phyloP scores from a whole-genome alignment of 164 flowering plant genomes.

The Stephania japonica region DNA sequence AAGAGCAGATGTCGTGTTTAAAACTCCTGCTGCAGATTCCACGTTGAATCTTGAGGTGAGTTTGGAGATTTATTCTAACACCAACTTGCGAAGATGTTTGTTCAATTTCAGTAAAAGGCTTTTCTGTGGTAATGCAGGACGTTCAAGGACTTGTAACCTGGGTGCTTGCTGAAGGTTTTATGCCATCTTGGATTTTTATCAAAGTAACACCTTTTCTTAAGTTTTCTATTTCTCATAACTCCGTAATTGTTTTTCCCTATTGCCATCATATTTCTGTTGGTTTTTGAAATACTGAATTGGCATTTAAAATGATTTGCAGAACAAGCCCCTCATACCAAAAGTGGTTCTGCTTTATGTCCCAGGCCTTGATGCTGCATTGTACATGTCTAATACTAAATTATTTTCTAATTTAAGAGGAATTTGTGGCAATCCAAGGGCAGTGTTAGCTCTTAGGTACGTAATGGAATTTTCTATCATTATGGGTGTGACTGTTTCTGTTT shows the following conservation, averaged over 20 bases:
- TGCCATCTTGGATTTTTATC: constrained; percentile 94
- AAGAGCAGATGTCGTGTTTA: constrained; percentile 62
- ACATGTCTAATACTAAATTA: constrained; percentile 59
- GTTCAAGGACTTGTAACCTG: constrained; percentile 94
- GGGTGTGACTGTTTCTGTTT: not conserved
- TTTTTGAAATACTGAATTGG: constrained; percentile 1
- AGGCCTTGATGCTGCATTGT: constrained; percentile 93
- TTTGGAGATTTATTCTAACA: constrained; percentile 2
- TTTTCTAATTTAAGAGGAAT: constrained; percentile 52
- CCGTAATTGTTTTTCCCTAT: not conserved
- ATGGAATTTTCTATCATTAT: not conserved
- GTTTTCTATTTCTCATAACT: not conserved
- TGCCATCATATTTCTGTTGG: too few relatives aligned
- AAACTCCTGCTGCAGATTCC: constrained; percentile 51
- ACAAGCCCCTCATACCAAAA: constrained; percentile 90
- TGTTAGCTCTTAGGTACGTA: constrained; percentile 82
- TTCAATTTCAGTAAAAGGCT: not conserved
- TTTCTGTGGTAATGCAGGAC: constrained; percentile 49
- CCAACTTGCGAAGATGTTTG: not conserved
- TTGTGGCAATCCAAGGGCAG: constrained; percentile 82
- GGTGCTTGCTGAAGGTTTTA: constrained; percentile 93
- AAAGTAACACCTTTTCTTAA: constrained; percentile 38
- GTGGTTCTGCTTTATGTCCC: constrained; percentile 92
- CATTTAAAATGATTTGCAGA: constrained; percentile 50
- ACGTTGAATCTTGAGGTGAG: constrained; percentile 67